Conservation (phyloP, 2,329 filamentous ascomycete genomes). For the Trichoderma guizhouense region DNA sequence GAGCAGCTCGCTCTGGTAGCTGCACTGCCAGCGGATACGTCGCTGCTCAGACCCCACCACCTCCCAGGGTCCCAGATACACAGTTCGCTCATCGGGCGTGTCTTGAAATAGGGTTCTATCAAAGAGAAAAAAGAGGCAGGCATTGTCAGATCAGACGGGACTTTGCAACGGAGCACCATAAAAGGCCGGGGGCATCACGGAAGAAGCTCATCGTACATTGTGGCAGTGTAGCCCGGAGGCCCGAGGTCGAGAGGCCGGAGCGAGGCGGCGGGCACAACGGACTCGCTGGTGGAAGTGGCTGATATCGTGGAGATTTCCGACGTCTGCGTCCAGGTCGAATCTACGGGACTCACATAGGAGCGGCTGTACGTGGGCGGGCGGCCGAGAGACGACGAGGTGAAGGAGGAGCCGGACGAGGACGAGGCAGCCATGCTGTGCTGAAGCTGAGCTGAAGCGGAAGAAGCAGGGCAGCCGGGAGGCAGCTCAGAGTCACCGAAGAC, state of each 20-base stretch:
- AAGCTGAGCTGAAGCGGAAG: conserved; percentile 20
- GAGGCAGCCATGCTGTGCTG: conserved; percentile 34
- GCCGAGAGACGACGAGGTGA: conserved; percentile 44
- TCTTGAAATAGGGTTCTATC: conserved; percentile 49
- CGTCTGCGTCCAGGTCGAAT: conserved; percentile 46
- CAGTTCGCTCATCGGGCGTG: conserved; percentile 45
- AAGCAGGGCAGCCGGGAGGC: not conserved
- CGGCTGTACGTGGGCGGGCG: conserved; percentile 41
- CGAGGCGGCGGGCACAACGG: conserved; percentile 35
- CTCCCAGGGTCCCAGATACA: conserved; percentile 54
- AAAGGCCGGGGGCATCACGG: not conserved
- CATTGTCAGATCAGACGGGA: conserved; percentile 20
- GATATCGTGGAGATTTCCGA: conserved; percentile 44
- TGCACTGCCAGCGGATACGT: conserved; percentile 52
- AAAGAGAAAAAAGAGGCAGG: conserved; percentile 21
- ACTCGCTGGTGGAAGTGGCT: conserved; percentile 38
- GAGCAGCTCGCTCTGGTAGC: conserved; percentile 49
- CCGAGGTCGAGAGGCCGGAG: conserved; percentile 48
- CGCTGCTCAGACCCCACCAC: conserved; percentile 46
- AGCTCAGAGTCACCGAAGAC: conserved; percentile 1
- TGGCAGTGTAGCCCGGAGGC: conserved; percentile 52
- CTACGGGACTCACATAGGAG: conserved; percentile 41
- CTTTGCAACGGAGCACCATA: not conserved
- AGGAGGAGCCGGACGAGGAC: conserved; percentile 49
- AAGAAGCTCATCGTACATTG: conserved; percentile 40